Percentiles rank a stretch among this genome's conserved stretches.
Evolutionary conservation across 1,139 yeast species (phyloP).

Genomic region (Tardiomyces depauwii): DNA sequence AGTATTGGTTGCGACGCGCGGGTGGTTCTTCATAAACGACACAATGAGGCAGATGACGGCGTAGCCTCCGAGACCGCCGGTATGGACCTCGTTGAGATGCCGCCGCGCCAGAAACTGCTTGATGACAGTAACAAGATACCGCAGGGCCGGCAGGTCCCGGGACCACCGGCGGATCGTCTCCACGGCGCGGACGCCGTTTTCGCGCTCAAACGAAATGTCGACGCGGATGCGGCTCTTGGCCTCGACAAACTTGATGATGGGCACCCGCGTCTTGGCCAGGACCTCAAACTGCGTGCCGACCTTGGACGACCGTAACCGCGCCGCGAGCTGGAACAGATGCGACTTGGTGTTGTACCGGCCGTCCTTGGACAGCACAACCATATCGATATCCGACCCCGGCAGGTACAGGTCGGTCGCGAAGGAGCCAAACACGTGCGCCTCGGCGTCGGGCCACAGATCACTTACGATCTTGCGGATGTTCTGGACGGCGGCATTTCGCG

Average conservation of each 20-base stretch:
- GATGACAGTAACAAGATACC: constrained; percentile 74
- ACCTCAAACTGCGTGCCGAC: constrained; percentile 46
- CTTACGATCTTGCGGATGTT: constrained; percentile 47
- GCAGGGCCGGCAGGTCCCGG: constrained; percentile 59
- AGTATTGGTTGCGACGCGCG: constrained; percentile 56
- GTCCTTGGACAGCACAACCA: constrained; percentile 64
- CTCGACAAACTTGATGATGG: constrained; percentile 88
- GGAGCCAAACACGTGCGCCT: constrained; percentile 85
- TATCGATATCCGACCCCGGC: constrained; percentile 95
- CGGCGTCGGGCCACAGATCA: constrained; percentile 69
- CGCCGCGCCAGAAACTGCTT: constrained; percentile 81
- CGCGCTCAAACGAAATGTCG: constrained; percentile 85
- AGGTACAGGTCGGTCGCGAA: constrained; percentile 88
- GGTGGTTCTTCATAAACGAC: constrained; percentile 69
- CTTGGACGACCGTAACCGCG: constrained; percentile 43
- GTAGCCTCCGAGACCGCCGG: constrained; percentile 95
- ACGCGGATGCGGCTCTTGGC: constrained; percentile 60
- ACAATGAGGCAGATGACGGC: constrained; percentile 81
- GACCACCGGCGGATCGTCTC: constrained; percentile 70
- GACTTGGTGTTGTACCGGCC: constrained; percentile 51
- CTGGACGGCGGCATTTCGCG: constrained; percentile 57
- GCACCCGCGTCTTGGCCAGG: constrained; percentile 87
- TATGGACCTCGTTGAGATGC: constrained; percentile 79
- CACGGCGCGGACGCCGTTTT: constrained; percentile 82
- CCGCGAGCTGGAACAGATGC: constrained; percentile 62